phyloP scores from a whole-genome alignment of 768 basidiomycete species.

The Cubamyces lactineus region DNA sequence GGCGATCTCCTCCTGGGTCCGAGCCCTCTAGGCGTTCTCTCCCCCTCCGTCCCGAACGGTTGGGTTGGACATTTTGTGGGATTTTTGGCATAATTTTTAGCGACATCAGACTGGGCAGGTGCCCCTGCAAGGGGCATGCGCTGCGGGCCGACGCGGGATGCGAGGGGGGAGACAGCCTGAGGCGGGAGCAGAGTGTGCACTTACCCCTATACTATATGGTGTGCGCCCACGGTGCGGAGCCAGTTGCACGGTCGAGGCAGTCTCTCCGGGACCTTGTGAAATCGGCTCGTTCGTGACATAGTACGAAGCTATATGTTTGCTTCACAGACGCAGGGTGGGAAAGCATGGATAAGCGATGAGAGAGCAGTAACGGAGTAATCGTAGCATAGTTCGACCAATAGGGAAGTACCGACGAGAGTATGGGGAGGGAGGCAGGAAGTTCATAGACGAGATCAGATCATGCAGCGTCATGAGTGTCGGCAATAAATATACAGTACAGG shows the following conservation, averaged over 20 bases:
- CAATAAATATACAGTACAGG: slow-evolving; percentile 23
- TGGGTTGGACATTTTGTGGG: slow-evolving; percentile 32
- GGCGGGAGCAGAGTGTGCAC: slow-evolving; percentile 16
- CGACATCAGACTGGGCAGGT: slow-evolving; percentile 11
- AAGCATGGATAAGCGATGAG: slow-evolving; percentile 14
- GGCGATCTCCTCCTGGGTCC: slow-evolving; percentile 18
- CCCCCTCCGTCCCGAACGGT: slow-evolving; percentile 10
- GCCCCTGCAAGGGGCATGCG: slow-evolving; percentile 17
- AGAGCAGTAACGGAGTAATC: slow-evolving; percentile 14
- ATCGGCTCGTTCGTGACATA: slow-evolving; percentile 18
- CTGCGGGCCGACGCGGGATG: slow-evolving; percentile 11
- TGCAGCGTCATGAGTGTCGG: slow-evolving; percentile 20
- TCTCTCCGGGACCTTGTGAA: slow-evolving; percentile 13
- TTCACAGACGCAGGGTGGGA: slow-evolving; percentile 29
- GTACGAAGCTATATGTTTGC: slow-evolving; percentile 25
- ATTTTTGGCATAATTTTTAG: slow-evolving; percentile 28
- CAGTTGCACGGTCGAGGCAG: slow-evolving; percentile 11
- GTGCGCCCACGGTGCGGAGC: slow-evolving; percentile 20
- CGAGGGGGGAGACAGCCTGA: neutral
- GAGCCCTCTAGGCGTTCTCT: neutral
- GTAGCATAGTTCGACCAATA: slow-evolving; percentile 16
- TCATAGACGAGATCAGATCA: slow-evolving; percentile 22
- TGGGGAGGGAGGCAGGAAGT: neutral
- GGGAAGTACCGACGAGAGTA: neutral
- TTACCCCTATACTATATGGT: slow-evolving; percentile 1